Evolutionary conservation across 163 green algal genomes (phyloP), one percentile per base, ranked within the genome.

Genomic region (Picocystis sp.): DNA sequence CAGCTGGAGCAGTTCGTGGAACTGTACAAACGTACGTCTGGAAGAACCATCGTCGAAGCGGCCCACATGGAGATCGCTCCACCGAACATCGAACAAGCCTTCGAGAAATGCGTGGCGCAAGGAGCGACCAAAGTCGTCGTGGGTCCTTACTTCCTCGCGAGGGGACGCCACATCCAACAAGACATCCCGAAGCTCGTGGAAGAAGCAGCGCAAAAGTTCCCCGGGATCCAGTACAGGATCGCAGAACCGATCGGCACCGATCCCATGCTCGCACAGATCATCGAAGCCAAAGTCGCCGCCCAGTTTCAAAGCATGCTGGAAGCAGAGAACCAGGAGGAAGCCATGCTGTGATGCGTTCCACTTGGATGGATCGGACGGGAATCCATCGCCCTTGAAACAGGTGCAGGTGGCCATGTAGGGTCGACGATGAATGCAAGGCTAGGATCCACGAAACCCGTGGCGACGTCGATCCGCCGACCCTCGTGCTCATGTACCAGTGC

Each of bases 141-240:
- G 3, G 81, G 79, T 0, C 83, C 83, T 2, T 93, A 90, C 71
- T 93, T 93, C 60, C 62, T 93, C 10, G 89, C 80, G 0, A 53
- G 43, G 8, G 67, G 81, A 10, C 61, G 80, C 3, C 81, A 85
- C 60, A 84, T 86, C 53, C 72, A 78, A 52, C 60, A 89, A 22
- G 83, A 93, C 64, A 89, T 92, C 24, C 82, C 83, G 2, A 63
- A 53, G n/a, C 67, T 93, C 14, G 83, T 86, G 12, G 44, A 52
- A 19, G 70, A 76, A n/a, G 82, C 81, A 3, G 51, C 64, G 43
- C 49, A 58, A 38, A 50, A 69, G 19, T 63, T 80, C 56, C 68
- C 80, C 10, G 65, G 46, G 0, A 44, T 92, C 10, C 44, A 56
- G 1, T 83, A 72, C 53, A 46, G 71, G 17, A 63, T 92, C 10